Evolutionary conservation across 345 rosid genomes (phyloP), one percentile per base, ranked within the genome.

Genomic region (Syzygium grande): DNA sequence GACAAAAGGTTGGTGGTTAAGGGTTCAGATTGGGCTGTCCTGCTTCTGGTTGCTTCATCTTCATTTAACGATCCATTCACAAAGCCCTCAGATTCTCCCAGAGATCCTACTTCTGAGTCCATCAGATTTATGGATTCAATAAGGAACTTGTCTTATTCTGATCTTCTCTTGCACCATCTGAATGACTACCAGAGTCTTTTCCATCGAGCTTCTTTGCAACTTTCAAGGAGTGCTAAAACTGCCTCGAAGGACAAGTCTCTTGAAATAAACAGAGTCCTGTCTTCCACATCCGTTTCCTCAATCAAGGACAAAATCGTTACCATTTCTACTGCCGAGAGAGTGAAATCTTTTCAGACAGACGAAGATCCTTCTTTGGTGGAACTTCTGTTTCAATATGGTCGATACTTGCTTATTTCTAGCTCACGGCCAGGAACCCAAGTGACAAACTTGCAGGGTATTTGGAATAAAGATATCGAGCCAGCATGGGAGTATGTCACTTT

Each of bases 371-470:
- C 95, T 3, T 86, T 98, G 90, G 96, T 96, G 91, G 97, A 94
- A 90, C 96, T 96, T 87, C 77, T 98, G 6, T 95, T 96, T 91
- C 99, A 96, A 56, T 98, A 91, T 90, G 99, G 99, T 86, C 90
- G 99, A 23, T 98, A 95, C 93, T 91, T 98, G 90, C 99, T 98
- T 78, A 96, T 98, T 87, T 94, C 99, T 88, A 93, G 92, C 83
- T 98, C 99, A 77, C 89, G 97, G 85, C 98, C 99, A 3, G 98
- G 99, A 90, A 95, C 99, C 68, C 99, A 96, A 89, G 97, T 94
- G 85, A 93, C 99, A 63, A 98, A 96, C 90, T 92, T 96, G 90
- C 98, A 96, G 89, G 99, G 99, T 43, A 94, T 98, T 89, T 98
- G 99, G 99, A 98, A 94, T 92, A 92, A 91, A 86, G 94, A 94